Conservation (phyloP, 495 filamentous ascomycete genomes). For the Penicillium soppii region DNA sequence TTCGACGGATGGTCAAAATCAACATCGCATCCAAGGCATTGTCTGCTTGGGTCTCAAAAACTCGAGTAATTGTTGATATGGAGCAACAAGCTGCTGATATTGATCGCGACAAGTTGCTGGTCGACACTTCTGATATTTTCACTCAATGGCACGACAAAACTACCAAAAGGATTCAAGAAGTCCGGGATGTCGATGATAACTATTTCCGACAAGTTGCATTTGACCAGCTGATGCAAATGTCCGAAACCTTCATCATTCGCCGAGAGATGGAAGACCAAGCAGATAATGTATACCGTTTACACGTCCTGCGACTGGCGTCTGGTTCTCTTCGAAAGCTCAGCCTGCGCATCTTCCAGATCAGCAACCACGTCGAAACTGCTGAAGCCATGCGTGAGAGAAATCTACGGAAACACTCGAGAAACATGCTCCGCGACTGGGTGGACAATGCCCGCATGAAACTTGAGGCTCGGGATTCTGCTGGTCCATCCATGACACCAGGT, state of each 20-base stretch:
- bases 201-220: constrained; percentile 44
- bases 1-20: constrained; percentile 59
- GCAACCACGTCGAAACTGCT: constrained; percentile 44
- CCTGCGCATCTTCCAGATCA: constrained; percentile 51
- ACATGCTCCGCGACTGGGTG: constrained; percentile 59
- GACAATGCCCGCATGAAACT: constrained; percentile 45
- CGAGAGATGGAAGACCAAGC: constrained; percentile 52
- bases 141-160: constrained; percentile 45
- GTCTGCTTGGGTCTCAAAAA: constrained; percentile 44
- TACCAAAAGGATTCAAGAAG: constrained; percentile 35
- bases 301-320: constrained; percentile 44
- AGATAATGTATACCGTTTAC: constrained; percentile 43
- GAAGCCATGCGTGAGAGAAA: constrained; percentile 57
- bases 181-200: constrained; percentile 41
- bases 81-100: constrained; percentile 44
- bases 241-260: constrained; percentile 37
- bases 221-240: constrained; percentile 48
- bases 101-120: constrained; percentile 35
- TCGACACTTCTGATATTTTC: constrained; percentile 38
- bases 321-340: constrained; percentile 49
- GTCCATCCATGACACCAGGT: constrained; percentile 34
- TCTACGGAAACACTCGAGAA: constrained; percentile 52
- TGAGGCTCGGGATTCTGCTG: constrained; percentile 37
- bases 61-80: constrained; percentile 37
- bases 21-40: constrained; percentile 51